Percentiles rank a stretch among this genome's conserved stretches.
phyloP scores from a whole-genome alignment of 257 asterid species.

The Solanum ossicruentum region DNA sequence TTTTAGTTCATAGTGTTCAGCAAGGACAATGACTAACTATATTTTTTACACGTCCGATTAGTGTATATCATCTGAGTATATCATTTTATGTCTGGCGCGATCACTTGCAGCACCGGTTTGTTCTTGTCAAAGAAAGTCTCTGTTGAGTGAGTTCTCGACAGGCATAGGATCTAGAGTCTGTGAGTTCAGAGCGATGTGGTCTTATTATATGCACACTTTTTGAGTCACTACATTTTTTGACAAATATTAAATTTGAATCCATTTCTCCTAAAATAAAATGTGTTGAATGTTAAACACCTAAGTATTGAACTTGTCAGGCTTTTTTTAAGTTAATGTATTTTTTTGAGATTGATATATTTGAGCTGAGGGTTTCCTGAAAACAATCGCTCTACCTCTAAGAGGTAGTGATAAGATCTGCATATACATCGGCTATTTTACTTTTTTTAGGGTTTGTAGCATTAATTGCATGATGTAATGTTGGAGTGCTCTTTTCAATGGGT shows the following conservation, averaged over 20 bases:
- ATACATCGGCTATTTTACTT: too few relatives aligned
- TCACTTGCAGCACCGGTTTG: background rate
- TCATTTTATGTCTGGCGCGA: background rate
- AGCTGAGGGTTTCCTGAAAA: too few relatives aligned
- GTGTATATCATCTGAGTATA: background rate
- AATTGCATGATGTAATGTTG: too few relatives aligned
- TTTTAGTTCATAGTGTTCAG: background rate
- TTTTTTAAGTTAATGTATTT: background rate
- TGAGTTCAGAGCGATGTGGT: background rate
- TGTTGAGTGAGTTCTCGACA: background rate
- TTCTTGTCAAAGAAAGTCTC: background rate
- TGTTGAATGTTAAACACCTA: background rate
- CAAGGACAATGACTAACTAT: background rate
- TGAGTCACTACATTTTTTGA: background rate
- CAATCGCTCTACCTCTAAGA: too few relatives aligned
- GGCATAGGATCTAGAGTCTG: background rate
- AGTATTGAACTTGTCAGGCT: background rate
- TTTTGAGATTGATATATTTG: too few relatives aligned
- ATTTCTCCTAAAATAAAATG: background rate
- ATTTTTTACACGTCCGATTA: background rate
- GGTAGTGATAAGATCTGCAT: too few relatives aligned
- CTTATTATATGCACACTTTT: background rate
- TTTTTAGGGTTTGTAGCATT: too few relatives aligned
- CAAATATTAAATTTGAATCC: background rate
- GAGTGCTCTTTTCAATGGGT: too few relatives aligned